Evolutionary conservation across 768 basidiomycete genomes (phyloP), one percentile per base, ranked within the genome.

Genomic region (Leucocoprinus leucothites): DNA sequence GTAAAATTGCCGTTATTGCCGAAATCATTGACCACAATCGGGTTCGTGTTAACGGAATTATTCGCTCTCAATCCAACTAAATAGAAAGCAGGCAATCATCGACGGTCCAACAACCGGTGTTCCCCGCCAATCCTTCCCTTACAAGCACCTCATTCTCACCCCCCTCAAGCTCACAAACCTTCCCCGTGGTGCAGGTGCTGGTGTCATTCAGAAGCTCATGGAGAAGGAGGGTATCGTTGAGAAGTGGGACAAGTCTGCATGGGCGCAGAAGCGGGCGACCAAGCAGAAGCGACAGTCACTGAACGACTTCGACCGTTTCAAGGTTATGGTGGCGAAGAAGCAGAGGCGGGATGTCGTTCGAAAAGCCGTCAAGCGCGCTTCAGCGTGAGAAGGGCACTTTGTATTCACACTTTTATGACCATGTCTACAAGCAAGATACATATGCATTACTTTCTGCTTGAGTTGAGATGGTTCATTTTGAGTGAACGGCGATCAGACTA

Each of bases 21-120:
- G 94, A 98, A 74, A 95, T 98, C 73, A 95, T 98, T 61, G 97
- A 98, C 84, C 96, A 98, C 82, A 96, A 94, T 81, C 86, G 95
- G 70, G 96, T 97, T 69, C 58, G 89, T 50, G n/a, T 24, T 14
- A 28, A 18, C 25, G 16, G 8, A 4, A 48, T 48, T 8, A 48
- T 57, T 8, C 18, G 21, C 31, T 38, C 3, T 45, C 40, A 11
- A 42, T 2, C 19, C 28, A 25, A 25, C 35, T 40, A 31, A 18
- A 21, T 53, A 36, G 24, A 50, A 22, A 5, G 25, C 8, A 45
- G 96, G 96, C 95, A 31, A 84, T 99, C 69, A 85, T 98, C 66
- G 96, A 98, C 74, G 95, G 95, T 44, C 95, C 97, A 51, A 81
- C 82, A 34, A 93, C 94, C 57, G 84, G 80, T 59, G 95, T 99